Evolutionary conservation across 805 yeast genomes (phyloP), one percentile per base, ranked within the genome.

Genomic region (Wickerhamiella parazyma): DNA sequence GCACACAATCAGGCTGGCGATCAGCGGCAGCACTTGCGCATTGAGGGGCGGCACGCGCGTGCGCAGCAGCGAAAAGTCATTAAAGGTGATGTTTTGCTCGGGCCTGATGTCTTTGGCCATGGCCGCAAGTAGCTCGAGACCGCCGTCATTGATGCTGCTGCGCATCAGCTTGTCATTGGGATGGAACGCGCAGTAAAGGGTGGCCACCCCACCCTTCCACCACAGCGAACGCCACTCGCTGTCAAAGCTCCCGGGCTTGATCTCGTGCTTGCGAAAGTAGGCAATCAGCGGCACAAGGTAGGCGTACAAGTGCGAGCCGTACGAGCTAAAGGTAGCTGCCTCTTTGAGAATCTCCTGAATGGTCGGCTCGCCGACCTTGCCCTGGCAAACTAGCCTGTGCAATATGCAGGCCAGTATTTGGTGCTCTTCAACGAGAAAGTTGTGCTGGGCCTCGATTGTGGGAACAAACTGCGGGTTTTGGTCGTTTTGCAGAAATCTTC

Each of bases 361-460:
- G 4, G 67, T 59, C 0, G 62, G 57, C 6, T 60, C 62, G 31
- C 58, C 50, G 1, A 62, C 51, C 20, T 56, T 47, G 33, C 66
- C 64, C 31, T 64, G 64, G 2, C 65, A 63, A 6, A 70, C 63
- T 36, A 73, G 58, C 2, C 80, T 78, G 51, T 59, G 73, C 6
- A 80, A 63, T 1, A 83, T 65, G 56, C 77, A 81, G 36, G 87
- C 78, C 44, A 87, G 60, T 1, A 69, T 55, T 53, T 84, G 94
- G 57, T 86, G 91, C 52, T 78, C 78, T 40, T 66, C 66, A 42
- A 75, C 69, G 22, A 83, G 64, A 49, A 75, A 75, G 45, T 72
- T 74, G 49, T 85, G 73, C 54, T 80, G 72, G 52, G 72, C 77
- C 29, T 66, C 67, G 28, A 80, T 58, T 17, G 67, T 63, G 39